Percentiles rank a stretch among this genome's conserved stretches.
These are phyloP conservation scores for Pichia scutulata DNA, from an alignment of 805 yeast genomes.

Conservation along the genomic window DNA sequence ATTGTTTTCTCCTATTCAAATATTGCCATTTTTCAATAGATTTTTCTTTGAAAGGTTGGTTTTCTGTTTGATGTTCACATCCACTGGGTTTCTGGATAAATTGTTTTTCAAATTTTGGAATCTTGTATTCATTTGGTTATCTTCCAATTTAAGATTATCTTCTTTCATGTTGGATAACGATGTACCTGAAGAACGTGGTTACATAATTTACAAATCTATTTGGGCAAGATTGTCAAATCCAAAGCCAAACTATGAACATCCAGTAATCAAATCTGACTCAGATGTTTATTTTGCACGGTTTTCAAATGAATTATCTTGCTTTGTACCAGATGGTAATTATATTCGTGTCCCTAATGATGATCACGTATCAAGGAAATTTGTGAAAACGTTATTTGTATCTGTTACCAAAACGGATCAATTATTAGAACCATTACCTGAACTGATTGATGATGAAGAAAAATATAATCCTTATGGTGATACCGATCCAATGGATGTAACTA, in stretches of 20 bases:
- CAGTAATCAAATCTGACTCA: conserved; percentile 45
- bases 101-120: conserved; percentile 39
- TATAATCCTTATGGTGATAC: conserved; percentile 30
- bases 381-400: conserved; percentile 64
- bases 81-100: neutral
- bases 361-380: conserved; percentile 56
- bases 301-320: conserved; percentile 41
- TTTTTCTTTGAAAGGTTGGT: conserved; percentile 3
- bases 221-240: conserved; percentile 31
- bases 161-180: conserved; percentile 70
- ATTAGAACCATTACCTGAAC: conserved; percentile 33
- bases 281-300: conserved; percentile 34
- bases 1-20: conserved; percentile 27
- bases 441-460: conserved; percentile 22
- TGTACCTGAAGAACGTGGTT: conserved; percentile 63
- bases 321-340: conserved; percentile 73
- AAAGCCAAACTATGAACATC: conserved; percentile 43
- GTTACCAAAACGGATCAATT: conserved; percentile 75
- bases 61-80: conserved; percentile 8
- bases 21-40: conserved; percentile 20
- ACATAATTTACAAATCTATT: conserved; percentile 45
- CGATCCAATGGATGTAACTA: conserved; percentile 26
- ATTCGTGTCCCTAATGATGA: conserved; percentile 86
- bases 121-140: conserved; percentile 44
- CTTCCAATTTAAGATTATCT: conserved; percentile 58